Conservation (phyloP, 2,329 filamentous ascomycete genomes). For the Grosmannia serpens region DNA sequence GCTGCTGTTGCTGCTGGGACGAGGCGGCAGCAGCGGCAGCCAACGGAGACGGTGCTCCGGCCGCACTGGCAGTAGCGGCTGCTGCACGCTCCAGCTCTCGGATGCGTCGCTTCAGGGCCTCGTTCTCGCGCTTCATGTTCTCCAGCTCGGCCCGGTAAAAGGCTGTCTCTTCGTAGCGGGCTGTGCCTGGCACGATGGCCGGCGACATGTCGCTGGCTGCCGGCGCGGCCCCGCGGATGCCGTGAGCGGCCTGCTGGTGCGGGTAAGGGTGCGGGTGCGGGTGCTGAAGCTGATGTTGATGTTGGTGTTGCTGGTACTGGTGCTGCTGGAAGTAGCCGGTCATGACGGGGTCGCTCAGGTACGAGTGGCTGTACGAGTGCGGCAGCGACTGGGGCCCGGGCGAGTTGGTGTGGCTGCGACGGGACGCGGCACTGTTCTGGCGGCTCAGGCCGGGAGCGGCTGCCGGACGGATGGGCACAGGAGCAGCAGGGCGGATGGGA, state of each 20-base stretch:
- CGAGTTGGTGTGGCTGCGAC: slow-evolving; percentile 38
- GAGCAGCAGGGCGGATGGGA: slow-evolving; percentile 25
- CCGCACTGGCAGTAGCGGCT: slow-evolving; percentile 12
- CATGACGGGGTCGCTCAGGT: slow-evolving; percentile 23
- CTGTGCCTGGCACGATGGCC: slow-evolving; percentile 42
- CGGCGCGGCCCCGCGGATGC: slow-evolving; percentile 16
- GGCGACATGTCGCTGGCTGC: slow-evolving; percentile 32
- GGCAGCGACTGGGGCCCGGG: slow-evolving; percentile 25
- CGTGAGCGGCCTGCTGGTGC: not conserved
- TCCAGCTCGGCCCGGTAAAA: slow-evolving; percentile 51
- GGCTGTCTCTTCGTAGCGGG: slow-evolving; percentile 51
- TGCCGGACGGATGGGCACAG: slow-evolving; percentile 23
- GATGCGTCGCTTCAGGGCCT: slow-evolving; percentile 46
- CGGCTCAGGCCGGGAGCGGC: slow-evolving; percentile 33
- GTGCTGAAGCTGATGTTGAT: not conserved
- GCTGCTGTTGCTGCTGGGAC: not conserved
- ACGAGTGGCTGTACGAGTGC: slow-evolving; percentile 34
- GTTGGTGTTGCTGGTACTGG: not conserved
- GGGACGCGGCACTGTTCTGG: slow-evolving; percentile 44
- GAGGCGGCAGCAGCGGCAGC: too few species aligned
- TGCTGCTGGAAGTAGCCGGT: slow-evolving; percentile 22
- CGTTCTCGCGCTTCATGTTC: slow-evolving; percentile 51
- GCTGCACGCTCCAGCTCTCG: slow-evolving; percentile 44
- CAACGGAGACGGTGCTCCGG: not conserved
- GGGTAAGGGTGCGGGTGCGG: not conserved